Base-by-base conservation (phyloP, 2,329 filamentous ascomycete genomes). In the Fusarium tricinctum region DNA sequence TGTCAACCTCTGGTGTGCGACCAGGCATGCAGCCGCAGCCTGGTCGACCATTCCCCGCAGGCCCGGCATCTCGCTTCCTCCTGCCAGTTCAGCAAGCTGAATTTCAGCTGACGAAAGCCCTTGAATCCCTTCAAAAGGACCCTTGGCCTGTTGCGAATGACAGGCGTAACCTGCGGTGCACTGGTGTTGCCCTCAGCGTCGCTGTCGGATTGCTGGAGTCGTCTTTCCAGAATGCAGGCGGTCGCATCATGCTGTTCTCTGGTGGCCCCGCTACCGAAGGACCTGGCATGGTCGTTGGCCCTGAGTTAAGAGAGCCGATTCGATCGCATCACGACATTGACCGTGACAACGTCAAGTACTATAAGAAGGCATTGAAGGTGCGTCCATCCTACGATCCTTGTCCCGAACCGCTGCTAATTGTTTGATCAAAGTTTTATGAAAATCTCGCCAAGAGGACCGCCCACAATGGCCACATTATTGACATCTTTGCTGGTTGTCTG, bases 281-380 rank as follows among this genome's bases (percentile, higher is more conserved):
- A 2, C 96, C 96, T 13, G 96, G 96, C 64, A 94, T 97, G 88
- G 96, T 99, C 32, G 96, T 99, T 77, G 94, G 94, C 4, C 93
- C 96, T 23, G 96, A 99, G 81, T 84, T 99, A 70, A 92, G 95
- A 78, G 96, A 99, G 79, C 94, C 97, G 12, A 98, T 99, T 70
- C 91, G 96, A 76, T 98, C 95, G 42, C 96, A 99, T 81, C 96
- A 99, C 81, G 96, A 99, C 76, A 99, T 99, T 79, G 96, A 99
- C 78, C 90, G 94, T 59, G 96, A 99, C 80, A 97, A 97, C 78
- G 97, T 97, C 83, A 99, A 99, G 81, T 97, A 98, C 82, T 98
- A 97, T 83, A 99, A 99, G 86, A 99, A 99, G 83, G 96, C 96
- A 22, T 82, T 97, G 50, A 99, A 98, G 89, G 92, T 93, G 79